Evolutionary conservation across 164 flowering plant genomes (phyloP).

Genomic region (Nymphaea thermarum): DNA sequence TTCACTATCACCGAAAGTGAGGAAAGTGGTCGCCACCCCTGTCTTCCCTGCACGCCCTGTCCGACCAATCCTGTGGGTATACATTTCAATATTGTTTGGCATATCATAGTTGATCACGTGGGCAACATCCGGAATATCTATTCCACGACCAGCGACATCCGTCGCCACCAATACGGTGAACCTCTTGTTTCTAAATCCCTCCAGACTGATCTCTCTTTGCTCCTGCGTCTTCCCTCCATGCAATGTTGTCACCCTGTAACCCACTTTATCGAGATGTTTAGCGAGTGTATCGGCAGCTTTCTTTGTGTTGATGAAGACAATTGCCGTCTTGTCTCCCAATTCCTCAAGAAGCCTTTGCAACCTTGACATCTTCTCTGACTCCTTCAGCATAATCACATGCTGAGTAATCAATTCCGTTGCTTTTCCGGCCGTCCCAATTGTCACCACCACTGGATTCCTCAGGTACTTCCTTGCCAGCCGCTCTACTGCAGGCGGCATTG

Average conservation of each 20-base stretch:
- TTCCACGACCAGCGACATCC: conserved; percentile 94
- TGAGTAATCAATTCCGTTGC: conserved; percentile 72
- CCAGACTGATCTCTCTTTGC: conserved; percentile 83
- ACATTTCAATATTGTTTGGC: conserved; percentile 75
- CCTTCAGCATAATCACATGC: conserved; percentile 67
- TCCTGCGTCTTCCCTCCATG: conserved; percentile 96
- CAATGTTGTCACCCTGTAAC: conserved; percentile 69
- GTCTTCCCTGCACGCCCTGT: conserved; percentile 97
- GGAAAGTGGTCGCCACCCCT: conserved; percentile 81
- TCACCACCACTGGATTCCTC: conserved; percentile 90
- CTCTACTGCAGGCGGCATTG: conserved; percentile 92
- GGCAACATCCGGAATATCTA: conserved; percentile 90
- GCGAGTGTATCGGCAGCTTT: conserved; percentile 60
- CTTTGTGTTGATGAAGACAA: conserved; percentile 46
- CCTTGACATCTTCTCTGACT: conserved; percentile 54
- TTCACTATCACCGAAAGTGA: conserved; percentile 72
- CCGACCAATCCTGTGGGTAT: conserved; percentile 87
- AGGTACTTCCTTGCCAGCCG: conserved; percentile 83
- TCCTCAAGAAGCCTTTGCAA: conserved; percentile 60
- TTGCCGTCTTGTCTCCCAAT: conserved; percentile 41
- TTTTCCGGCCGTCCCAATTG: conserved; percentile 89
- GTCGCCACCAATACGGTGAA: conserved; percentile 91
- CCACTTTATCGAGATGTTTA: conserved; percentile 56
- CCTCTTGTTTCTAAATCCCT: conserved; percentile 79
- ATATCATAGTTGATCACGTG: conserved; percentile 82